Conservation (phyloP, 2,329 filamentous ascomycete genomes). For the Chaetomium strumarium region DNA sequence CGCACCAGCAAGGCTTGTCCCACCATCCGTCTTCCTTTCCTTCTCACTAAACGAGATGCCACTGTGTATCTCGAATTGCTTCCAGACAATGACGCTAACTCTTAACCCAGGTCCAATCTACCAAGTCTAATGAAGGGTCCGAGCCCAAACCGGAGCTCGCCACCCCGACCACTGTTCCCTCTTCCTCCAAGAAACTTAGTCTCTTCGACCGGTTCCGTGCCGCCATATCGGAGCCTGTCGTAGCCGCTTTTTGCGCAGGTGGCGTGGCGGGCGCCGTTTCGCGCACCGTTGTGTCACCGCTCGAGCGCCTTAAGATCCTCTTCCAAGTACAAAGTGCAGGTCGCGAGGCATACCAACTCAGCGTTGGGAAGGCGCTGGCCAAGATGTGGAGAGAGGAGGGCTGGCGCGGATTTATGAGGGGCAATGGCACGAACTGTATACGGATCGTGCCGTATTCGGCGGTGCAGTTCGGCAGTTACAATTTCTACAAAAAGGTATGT, state of each 20-base stretch:
- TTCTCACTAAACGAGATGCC: neutral
- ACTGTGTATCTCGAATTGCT: neutral
- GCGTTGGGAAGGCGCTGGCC: conserved; percentile 75
- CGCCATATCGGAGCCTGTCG: conserved; percentile 70
- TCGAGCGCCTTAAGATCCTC: conserved; percentile 95
- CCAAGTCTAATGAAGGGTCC: conserved; percentile 1
- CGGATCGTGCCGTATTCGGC: conserved; percentile 97
- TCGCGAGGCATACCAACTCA: conserved; percentile 87
- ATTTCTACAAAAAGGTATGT: conserved; percentile 86
- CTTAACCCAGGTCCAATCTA: neutral
- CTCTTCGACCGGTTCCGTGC: conserved; percentile 36
- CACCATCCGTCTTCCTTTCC: neutral
- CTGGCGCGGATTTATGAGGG: conserved; percentile 94
- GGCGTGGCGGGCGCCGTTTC: conserved; percentile 96
- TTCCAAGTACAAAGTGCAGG: conserved; percentile 91
- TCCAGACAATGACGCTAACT: neutral
- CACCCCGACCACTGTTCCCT: conserved; percentile 9
- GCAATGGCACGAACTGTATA: conserved; percentile 97
- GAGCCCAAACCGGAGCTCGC: neutral
- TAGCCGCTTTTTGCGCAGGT: conserved; percentile 89
- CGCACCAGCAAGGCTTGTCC: neutral
- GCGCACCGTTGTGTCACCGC: conserved; percentile 89
- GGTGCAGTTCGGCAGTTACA: conserved; percentile 97
- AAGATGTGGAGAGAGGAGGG: conserved; percentile 99
- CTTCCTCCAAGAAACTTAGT: conserved; percentile 25